phyloP scores from a whole-genome alignment of 805 yeast genomes.

The Hanseniaspora nectarophila region DNA sequence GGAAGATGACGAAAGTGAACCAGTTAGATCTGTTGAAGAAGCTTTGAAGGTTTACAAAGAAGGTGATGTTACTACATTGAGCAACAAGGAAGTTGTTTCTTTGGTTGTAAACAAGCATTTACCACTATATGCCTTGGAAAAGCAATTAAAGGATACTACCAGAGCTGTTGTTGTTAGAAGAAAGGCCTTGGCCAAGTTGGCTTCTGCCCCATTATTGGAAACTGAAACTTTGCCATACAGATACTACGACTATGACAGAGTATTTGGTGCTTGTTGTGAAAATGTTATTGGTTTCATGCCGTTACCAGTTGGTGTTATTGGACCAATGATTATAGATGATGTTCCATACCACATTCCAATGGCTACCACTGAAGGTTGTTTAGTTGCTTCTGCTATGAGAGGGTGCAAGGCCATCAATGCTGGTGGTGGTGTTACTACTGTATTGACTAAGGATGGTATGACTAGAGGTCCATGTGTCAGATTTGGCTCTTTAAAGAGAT shows the following conservation, averaged over 20 bases:
- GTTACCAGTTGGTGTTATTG: constrained; percentile 93
- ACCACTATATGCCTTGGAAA: constrained; percentile 89
- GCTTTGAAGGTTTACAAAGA: constrained; percentile 50
- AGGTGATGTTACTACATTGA: constrained; percentile 56
- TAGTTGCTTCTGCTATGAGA: constrained; percentile 96
- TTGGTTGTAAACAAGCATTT: constrained; percentile 65
- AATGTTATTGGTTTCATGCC: constrained; percentile 96
- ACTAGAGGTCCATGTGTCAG: constrained; percentile 97
- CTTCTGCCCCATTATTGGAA: constrained; percentile 70
- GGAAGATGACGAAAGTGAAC: constrained; percentile 26
- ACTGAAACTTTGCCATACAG: constrained; percentile 63
- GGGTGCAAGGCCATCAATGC: constrained; percentile 97
- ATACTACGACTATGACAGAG: constrained; percentile 85
- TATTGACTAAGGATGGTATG: constrained; percentile 93
- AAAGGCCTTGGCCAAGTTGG: constrained; percentile 72
- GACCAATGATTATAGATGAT: constrained; percentile 87
- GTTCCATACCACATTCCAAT: constrained; percentile 83
- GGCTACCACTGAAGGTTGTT: constrained; percentile 99
- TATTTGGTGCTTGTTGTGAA: constrained; percentile 97
- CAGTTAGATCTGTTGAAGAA: constrained; percentile 50
- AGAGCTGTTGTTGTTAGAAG: constrained; percentile 93
- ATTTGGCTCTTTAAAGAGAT: constrained; percentile 68
- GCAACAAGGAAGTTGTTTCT: constrained; percentile 59
- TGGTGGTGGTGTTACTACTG: constrained; percentile 92
- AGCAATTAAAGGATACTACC: constrained; percentile 73